These are phyloP conservation scores for Herpetospermum pedunculosum DNA, from an alignment of 306 rosid species.

Conservation along the genomic window DNA sequence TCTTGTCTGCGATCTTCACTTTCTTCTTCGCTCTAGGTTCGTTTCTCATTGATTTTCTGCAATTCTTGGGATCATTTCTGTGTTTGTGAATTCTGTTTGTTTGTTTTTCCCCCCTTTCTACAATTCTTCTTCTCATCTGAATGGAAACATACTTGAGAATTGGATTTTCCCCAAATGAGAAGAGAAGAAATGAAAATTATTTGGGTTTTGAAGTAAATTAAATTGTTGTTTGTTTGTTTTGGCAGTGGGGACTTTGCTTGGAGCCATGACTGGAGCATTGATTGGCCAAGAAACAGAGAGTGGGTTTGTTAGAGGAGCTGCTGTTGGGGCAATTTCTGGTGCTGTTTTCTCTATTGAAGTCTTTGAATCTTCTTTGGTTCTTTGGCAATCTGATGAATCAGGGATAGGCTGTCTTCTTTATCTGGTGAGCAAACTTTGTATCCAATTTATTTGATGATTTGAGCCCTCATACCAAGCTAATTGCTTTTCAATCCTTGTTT, in stretches of 20 bases:
- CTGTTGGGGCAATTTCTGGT: slow-evolving; percentile 97
- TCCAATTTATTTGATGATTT: slow-evolving; percentile 2
- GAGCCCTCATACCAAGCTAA: not conserved
- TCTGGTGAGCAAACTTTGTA: slow-evolving; percentile 48
- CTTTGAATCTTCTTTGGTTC: slow-evolving; percentile 87
- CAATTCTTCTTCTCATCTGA: no score
- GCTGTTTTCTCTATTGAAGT: slow-evolving; percentile 99
- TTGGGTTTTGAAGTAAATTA: slow-evolving; percentile 3
- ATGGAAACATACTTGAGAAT: not conserved
- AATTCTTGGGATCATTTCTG: not conserved
- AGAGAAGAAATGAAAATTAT: not conserved
- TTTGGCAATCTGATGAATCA: slow-evolving; percentile 99
- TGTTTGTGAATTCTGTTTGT: not conserved
- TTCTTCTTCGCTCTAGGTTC: slow-evolving; percentile 91
- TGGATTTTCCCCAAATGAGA: not conserved
- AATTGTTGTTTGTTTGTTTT: slow-evolving; percentile 7
- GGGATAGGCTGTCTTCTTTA: slow-evolving; percentile 90
- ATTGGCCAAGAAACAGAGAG: slow-evolving; percentile 99
- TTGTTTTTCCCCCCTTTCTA: not conserved
- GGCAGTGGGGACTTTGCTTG: slow-evolving; percentile 72
- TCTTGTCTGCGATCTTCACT: slow-evolving; percentile 94
- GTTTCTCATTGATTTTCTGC: slow-evolving; percentile 2
- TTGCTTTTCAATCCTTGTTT: not conserved
- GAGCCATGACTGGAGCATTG: slow-evolving; percentile 97
- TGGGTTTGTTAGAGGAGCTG: slow-evolving; percentile 96